These are phyloP conservation scores for Fusarium oxysporum DNA, from an alignment of 2,329 filamentous ascomycete genomes.

Conservation along the genomic window DNA sequence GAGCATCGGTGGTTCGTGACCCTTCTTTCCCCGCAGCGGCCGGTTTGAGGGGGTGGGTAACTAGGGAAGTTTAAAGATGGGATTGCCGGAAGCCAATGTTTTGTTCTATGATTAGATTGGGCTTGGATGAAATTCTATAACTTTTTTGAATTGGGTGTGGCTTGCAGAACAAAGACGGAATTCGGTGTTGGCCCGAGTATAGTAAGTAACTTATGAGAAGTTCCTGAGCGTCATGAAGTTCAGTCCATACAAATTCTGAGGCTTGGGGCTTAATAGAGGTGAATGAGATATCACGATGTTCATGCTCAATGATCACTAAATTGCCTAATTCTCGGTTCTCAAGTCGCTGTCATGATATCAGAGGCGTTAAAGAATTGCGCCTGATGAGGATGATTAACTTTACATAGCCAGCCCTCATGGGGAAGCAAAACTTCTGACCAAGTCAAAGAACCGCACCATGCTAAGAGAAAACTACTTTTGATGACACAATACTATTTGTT, in stretches of 20 bases:
- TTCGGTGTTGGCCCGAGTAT: neutral
- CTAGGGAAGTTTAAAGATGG: conserved; percentile 28
- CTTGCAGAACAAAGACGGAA: neutral
- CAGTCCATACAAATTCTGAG: too few relatives aligned
- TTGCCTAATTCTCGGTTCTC: neutral
- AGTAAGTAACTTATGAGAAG: neutral
- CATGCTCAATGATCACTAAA: neutral
- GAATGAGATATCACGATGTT: neutral
- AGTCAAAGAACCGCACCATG: neutral
- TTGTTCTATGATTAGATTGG: conserved; percentile 17
- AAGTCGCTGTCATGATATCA: neutral
- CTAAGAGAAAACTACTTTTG: neutral
- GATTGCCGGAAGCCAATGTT: conserved; percentile 20
- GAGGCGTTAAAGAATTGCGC: neutral
- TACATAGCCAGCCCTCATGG: neutral
- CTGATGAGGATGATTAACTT: neutral
- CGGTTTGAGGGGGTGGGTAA: conserved; percentile 12
- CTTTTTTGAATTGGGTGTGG: neutral
- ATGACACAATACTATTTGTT: neutral
- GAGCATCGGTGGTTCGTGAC: neutral
- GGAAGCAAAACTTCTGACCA: neutral
- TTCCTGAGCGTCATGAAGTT: neutral
- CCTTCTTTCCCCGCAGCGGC: conserved; percentile 14
- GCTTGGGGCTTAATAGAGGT: neutral
- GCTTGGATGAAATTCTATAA: neutral